These are phyloP conservation scores for Cornus florida DNA, from an alignment of 148 eudicot species.

Conservation along the genomic window DNA sequence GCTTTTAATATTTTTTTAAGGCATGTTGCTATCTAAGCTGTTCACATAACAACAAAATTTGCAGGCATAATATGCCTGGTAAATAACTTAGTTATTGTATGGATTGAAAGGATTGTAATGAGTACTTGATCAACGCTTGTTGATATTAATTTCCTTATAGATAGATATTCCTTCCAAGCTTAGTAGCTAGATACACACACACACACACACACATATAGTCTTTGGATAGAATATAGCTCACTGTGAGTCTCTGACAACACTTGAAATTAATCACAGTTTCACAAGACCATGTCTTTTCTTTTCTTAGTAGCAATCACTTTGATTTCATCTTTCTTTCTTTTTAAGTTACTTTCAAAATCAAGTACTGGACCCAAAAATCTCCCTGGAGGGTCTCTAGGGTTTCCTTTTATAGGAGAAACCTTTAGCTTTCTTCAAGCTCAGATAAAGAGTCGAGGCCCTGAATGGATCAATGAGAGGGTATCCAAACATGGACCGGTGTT, in stretches of 20 bases:
- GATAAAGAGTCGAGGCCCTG: constrained; percentile 2
- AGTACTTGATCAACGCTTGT: too few relatives aligned
- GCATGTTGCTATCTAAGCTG: too few relatives aligned
- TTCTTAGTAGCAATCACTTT: constrained; percentile 14
- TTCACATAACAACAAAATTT: too few relatives aligned
- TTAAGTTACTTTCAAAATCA: constrained; percentile 3
- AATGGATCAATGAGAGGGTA: constrained; percentile 19
- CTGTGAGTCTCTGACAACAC: not conserved
- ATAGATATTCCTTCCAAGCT: too few relatives aligned
- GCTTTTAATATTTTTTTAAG: too few relatives aligned
- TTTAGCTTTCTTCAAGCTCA: constrained; percentile 23
- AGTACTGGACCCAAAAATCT: constrained; percentile 1
- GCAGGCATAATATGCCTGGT: too few relatives aligned
- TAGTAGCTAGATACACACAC: too few relatives aligned
- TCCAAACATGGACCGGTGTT: constrained; percentile 13
- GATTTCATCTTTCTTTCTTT: constrained; percentile 11
- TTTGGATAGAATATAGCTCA: not conserved
- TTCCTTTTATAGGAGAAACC: constrained; percentile 25
- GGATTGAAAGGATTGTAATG: too few relatives aligned
- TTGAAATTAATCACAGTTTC: not conserved
- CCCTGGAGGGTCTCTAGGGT: constrained; percentile 17
- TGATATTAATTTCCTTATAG: too few relatives aligned
- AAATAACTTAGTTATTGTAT: too few relatives aligned
- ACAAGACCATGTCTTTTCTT: constrained; percentile 9
- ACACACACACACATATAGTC: too few relatives aligned